phyloP scores from a whole-genome alignment of 352 stramenopile genomes.

The Phytopythium montanum region DNA sequence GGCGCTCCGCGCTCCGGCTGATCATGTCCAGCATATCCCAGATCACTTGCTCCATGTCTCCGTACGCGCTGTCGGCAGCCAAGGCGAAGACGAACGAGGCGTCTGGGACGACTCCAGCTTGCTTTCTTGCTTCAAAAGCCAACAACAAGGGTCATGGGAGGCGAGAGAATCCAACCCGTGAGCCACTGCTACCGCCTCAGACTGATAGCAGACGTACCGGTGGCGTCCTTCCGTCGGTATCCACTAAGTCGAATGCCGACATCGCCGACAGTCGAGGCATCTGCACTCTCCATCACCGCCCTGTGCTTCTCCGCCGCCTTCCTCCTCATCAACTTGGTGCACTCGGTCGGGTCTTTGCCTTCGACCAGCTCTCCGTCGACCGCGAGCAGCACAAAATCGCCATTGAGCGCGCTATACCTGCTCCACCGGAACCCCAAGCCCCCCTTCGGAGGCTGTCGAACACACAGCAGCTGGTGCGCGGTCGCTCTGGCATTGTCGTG shows the following conservation, averaged over 20 bases:
- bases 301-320: constrained; percentile 10
- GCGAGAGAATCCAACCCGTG: not conserved
- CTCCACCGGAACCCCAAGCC: constrained; percentile 51
- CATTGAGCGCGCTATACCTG: constrained; percentile 46
- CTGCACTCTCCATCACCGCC: not conserved
- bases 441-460: constrained; percentile 31
- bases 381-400: constrained; percentile 70
- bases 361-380: constrained; percentile 44
- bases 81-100: constrained; percentile 64
- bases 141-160: not conserved
- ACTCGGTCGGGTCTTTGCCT: constrained; percentile 30
- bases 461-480: constrained; percentile 35
- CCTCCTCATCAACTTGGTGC: constrained; percentile 31
- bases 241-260: constrained; percentile 14
- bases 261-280: not conserved
- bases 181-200: not conserved
- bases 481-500: not conserved
- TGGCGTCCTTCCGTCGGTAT: constrained; percentile 19
- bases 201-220: constrained; percentile 2
- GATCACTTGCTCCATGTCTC: constrained; percentile 75
- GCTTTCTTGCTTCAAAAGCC: not conserved
- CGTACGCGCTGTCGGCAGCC: constrained; percentile 58
- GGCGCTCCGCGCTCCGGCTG: constrained; percentile 63
- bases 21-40: constrained; percentile 73
- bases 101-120: not conserved